Evolutionary conservation across 2,329 filamentous ascomycete species (phyloP).

Genomic region (Fusarium sp.): DNA sequence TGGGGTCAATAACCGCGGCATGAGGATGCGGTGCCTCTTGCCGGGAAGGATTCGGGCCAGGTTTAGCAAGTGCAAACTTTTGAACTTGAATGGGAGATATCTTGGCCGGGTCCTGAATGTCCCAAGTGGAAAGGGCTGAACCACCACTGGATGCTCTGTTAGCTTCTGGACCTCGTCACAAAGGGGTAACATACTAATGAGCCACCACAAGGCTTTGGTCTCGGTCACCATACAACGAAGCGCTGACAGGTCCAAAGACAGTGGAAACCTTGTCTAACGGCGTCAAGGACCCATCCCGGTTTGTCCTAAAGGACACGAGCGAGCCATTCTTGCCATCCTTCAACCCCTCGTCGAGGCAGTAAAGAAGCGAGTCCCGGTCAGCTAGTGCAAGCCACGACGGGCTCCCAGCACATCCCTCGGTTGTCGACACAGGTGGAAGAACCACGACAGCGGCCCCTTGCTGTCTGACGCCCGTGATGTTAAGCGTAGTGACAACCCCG

Average conservation of each 20-base stretch:
- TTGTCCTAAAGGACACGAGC: slow-evolving; percentile 57
- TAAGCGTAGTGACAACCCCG: slow-evolving; percentile 62
- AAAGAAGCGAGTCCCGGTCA: slow-evolving; percentile 61
- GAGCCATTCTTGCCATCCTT: slow-evolving; percentile 58
- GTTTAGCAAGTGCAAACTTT: slow-evolving; percentile 54
- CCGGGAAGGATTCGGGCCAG: slow-evolving; percentile 56
- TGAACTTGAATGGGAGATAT: slow-evolving; percentile 53
- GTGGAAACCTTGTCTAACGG: slow-evolving; percentile 52
- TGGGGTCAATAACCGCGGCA: slow-evolving; percentile 74
- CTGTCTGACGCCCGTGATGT: slow-evolving; percentile 49
- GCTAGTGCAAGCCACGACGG: slow-evolving; percentile 73
- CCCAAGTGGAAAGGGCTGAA: slow-evolving; percentile 59
- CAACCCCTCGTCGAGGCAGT: slow-evolving; percentile 71
- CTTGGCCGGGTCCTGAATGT: slow-evolving; percentile 53
- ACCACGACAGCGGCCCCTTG: slow-evolving; percentile 8
- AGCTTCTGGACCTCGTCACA: neutral
- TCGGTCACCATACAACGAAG: slow-evolving; percentile 57
- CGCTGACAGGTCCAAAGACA: slow-evolving; percentile 58
- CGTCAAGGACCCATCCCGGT: slow-evolving; percentile 53
- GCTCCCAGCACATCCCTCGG: slow-evolving; percentile 62
- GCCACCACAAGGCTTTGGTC: slow-evolving; percentile 56
- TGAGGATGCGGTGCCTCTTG: slow-evolving; percentile 74
- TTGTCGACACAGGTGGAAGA: slow-evolving; percentile 57
- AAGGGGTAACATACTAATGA: slow-evolving; percentile 56
- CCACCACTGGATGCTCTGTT: slow-evolving; percentile 48